Evolutionary conservation across 352 stramenopile genomes (phyloP), one percentile per base, ranked within the genome.

Genomic region (Phytophthora pisi): DNA sequence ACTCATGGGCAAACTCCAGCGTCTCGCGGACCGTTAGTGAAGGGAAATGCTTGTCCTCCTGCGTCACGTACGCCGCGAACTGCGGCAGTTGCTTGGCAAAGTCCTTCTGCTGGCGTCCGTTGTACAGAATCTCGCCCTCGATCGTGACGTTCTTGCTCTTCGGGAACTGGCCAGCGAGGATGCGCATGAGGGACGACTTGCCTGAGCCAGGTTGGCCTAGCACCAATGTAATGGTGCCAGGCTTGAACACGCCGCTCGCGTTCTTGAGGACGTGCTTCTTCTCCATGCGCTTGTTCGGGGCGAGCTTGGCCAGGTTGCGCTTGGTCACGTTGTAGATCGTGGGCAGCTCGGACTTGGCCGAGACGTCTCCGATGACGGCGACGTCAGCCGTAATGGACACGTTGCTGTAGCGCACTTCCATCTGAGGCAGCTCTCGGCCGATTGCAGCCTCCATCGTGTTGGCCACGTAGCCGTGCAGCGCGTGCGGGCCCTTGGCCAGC

Each of bases 1-100:
- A 96, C 55, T 93, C 82, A 62, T 93, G 87, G 9, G 92, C 75
- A 71, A 82, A 82, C 46, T 77, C 61, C 4, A 84, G 61, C 30
- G 76, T 81, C 57, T 84, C 76, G 3, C 56, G 42, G 1, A 84
- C 73, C 9, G 63, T 75, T 0, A 76, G 54, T 2, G 53, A 38
- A 0, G 68, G 51, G 16, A 75, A 71, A 16, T 75, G 75, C 4
- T 68, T 63, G 20, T 83, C 72, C 0, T 57, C 16, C 16, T 84
- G 72, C 10, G 45, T 52, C 30, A 78, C 70, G 59, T 82, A 82
- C 1, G 68, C 45, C 2, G 62, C 58, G 36, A 74, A 70, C 28
- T 80, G 72, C 3, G 75, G 72, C 13, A 78, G 40, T 5, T 51
- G 47, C 26, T 64, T 51, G 11, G 13, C 7, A 2, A 78, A 8